Conservation (phyloP, 345 rosid genomes). For the Erodium maritimum region DNA sequence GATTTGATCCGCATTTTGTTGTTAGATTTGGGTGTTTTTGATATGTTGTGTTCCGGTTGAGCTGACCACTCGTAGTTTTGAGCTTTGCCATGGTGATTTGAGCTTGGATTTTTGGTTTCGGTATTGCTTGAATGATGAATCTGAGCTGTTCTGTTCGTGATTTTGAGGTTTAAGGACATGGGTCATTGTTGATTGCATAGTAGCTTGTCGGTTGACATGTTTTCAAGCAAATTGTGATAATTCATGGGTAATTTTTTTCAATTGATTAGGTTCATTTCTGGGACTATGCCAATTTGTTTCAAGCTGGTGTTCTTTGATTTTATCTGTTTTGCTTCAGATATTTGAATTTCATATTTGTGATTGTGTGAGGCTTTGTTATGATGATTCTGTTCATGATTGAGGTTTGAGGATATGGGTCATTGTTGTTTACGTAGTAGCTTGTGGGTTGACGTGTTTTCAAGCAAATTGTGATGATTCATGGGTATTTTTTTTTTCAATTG, state of each 20-base stretch:
- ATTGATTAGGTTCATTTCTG: neutral
- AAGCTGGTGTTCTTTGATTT: neutral
- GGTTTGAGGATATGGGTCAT: neutral
- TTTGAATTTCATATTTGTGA: neutral
- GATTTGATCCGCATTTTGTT: neutral
- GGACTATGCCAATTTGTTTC: neutral
- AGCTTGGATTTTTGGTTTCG: neutral
- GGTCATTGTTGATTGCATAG: neutral
- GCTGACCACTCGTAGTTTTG: neutral
- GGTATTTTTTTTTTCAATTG: neutral
- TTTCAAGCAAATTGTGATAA: neutral
- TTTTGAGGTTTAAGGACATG: neutral
- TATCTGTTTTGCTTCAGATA: neutral
- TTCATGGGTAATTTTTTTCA: neutral
- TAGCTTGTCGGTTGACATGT: neutral
- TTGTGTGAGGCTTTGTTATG: neutral
- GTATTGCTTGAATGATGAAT: neutral
- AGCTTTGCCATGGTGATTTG: neutral
- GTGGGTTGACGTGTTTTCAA: neutral
- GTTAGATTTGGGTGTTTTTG: neutral
- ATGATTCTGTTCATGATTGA: neutral
- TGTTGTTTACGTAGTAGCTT: neutral
- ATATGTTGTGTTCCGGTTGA: neutral
- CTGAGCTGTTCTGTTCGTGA: neutral
- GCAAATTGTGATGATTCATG: neutral